phyloP scores from a whole-genome alignment of 805 yeast genomes.

The Candida sanyiensis region DNA sequence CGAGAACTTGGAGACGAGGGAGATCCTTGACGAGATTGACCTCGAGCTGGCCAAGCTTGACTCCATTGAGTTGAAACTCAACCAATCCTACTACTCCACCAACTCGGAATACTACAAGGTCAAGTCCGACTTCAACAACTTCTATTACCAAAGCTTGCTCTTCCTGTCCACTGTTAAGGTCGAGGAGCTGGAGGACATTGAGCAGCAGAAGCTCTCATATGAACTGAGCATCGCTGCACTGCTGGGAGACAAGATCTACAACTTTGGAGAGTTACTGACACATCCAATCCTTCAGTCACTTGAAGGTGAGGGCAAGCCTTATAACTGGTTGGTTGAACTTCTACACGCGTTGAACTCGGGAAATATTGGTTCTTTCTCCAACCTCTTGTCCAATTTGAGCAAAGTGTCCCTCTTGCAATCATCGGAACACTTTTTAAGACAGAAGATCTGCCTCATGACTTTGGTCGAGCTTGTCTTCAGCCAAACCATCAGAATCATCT shows the following conservation, averaged over 20 bases:
- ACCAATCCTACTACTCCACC: conserved; percentile 78
- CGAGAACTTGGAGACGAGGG: conserved; percentile 55
- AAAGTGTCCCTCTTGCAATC: conserved; percentile 51
- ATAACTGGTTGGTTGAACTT: conserved; percentile 67
- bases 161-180: conserved; percentile 71
- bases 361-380: conserved; percentile 61
- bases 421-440: conserved; percentile 65
- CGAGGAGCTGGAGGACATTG: conserved; percentile 33
- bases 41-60: conserved; percentile 52
- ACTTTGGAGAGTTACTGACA: conserved; percentile 89
- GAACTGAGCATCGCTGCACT: conserved; percentile 83
- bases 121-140: conserved; percentile 72
- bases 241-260: conserved; percentile 86
- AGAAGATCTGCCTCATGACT: conserved; percentile 89
- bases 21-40: conserved; percentile 56
- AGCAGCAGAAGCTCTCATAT: conserved; percentile 50
- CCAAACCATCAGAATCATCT: conserved; percentile 64
- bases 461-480: conserved; percentile 83
- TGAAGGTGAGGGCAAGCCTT: conserved; percentile 40
- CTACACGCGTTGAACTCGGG: conserved; percentile 73
- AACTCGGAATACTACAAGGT: conserved; percentile 70
- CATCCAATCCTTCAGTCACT: conserved; percentile 61
- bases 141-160: conserved; percentile 74
- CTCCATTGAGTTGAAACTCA: conserved; percentile 55
- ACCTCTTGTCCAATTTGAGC: conserved; percentile 36